A percentile compares a stretch with the other conserved stretches of the same genome.
Conservation (phyloP, 108 stramenopile species). For the Stephanodiscus triporus region DNA sequence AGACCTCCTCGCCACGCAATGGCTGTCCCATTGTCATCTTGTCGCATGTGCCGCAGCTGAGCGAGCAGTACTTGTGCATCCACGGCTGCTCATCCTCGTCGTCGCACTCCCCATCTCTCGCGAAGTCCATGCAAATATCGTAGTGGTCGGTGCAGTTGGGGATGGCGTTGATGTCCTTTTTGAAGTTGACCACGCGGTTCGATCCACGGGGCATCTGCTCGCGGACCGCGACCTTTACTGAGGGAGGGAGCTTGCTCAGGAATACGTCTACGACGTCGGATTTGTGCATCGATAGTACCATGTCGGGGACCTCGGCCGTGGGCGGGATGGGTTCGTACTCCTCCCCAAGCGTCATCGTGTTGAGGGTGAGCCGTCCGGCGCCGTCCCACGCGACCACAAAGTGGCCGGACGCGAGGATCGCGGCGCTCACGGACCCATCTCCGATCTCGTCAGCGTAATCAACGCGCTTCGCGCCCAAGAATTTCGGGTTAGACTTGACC, state of each 20-base stretch:
- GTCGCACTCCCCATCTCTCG: conserved; percentile 51
- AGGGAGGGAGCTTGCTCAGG: conserved; percentile 37
- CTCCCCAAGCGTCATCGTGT: conserved; percentile 38
- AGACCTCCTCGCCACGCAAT: not conserved
- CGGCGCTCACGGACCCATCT: conserved; percentile 37
- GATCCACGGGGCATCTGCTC: conserved; percentile 50
- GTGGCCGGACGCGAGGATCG: conserved; percentile 27
- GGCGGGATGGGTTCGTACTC: conserved; percentile 33
- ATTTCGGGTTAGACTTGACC: conserved; percentile 15
- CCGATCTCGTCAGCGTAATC: conserved; percentile 37
- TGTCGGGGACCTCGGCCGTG: conserved; percentile 37
- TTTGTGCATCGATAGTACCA: conserved; percentile 33
- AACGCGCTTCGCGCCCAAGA: conserved; percentile 20
- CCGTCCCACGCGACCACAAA: conserved; percentile 46
- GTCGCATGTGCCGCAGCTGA: conserved; percentile 46
- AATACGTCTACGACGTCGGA: conserved; percentile 25
- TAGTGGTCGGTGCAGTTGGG: conserved; percentile 41
- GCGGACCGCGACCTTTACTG: conserved; percentile 25
- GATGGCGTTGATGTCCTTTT: conserved; percentile 51
- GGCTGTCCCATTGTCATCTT: conserved; percentile 16
- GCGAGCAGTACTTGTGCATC: conserved; percentile 46
- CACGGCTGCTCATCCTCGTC: conserved; percentile 45
- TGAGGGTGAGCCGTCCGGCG: conserved; percentile 33
- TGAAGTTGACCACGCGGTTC: conserved; percentile 48
- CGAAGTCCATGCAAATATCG: conserved; percentile 45